Base-by-base conservation (phyloP, 768 basidiomycete genomes). In the Pisolithus tinctorius region DNA sequence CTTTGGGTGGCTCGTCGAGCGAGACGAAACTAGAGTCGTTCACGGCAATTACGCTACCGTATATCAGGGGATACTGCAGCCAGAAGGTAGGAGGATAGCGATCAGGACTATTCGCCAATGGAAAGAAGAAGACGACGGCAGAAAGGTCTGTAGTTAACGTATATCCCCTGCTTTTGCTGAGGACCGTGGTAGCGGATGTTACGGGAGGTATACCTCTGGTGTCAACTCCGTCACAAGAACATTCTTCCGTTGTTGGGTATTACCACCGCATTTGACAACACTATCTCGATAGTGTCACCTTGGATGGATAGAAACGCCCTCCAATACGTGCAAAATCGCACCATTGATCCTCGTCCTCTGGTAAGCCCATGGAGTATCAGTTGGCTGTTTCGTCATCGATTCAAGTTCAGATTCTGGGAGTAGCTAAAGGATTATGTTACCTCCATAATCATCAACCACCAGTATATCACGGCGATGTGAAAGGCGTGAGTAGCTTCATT, bases 211-310 rank as follows among this genome's bases (percentile, higher is more conserved):
- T 26, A 44, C 3, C 9, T 29, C 8, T 63, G 61, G 62, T 50
- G 50, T 14, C 30, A 38, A 29, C 50, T 60, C 5, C 10, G 38
- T 10, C 55, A 63, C 40, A 47, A 47, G 6, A 62, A 60, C 49
- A 51, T 62, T n/a, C 43, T 62, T 11, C 56, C 56, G 6, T 55
- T 60, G 36, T 48, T 38, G 17, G 56, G 59, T 6, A 41, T 55
- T 4, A 47, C 56, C 29, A 56, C 50, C 17, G 55, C 47, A 36
- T 60, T 55, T 50, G 61, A 59, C n/a, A 55, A 53, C 6, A 56
- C 50, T 29, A 34, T 49, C 25, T 57, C 63, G 14, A 56, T 58
- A 53, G 53, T 61, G 14, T 63, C 48, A 34, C 60, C 57, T 11
- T 57, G 59, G 54, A 46, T 54, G 45, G 57, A 55, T 7, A 49